Conservation (phyloP, 2,329 filamentous ascomycete species). For the Neonectria punicea region DNA sequence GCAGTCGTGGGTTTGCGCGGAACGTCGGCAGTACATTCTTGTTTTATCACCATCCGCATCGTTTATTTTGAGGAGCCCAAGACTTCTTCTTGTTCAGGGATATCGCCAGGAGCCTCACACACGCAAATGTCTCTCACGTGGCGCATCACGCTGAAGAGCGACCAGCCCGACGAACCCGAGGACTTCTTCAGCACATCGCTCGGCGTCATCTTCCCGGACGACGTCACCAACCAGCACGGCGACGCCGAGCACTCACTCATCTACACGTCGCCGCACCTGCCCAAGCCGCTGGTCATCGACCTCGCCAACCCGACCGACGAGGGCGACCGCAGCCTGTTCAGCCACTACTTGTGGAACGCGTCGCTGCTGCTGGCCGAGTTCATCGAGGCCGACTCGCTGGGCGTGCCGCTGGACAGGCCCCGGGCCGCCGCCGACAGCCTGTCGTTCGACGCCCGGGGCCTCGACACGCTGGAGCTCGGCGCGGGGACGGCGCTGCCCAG, state of each 20-base stretch:
- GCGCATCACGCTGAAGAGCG: conserved; percentile 44
- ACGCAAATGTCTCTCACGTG: conserved; percentile 54
- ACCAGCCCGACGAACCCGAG: conserved; percentile 54
- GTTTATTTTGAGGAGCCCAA: background rate
- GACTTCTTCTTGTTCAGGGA: background rate
- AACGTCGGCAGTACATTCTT: background rate
- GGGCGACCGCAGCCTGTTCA: conserved; percentile 69
- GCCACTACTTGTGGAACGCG: conserved; percentile 80
- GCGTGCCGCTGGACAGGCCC: conserved; percentile 28
- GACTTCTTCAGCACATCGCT: conserved; percentile 69
- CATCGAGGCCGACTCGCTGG: conserved; percentile 60
- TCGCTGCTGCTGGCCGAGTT: conserved; percentile 65
- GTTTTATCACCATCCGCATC: background rate
- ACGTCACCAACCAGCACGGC: conserved; percentile 73
- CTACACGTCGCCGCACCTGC: conserved; percentile 66
- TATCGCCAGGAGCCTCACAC: background rate
- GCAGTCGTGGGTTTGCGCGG: background rate
- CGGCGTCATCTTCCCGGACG: conserved; percentile 74
- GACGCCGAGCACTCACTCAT: conserved; percentile 67
- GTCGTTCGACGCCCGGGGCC: conserved; percentile 60
- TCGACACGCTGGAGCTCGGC: conserved; percentile 71
- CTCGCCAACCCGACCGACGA: conserved; percentile 62
- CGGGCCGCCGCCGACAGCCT: conserved; percentile 20
- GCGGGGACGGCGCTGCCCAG: conserved; percentile 70
- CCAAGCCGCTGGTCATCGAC: conserved; percentile 55